These are phyloP conservation scores for Solanum microdontum DNA, from an alignment of 257 asterid species.

Conservation along the genomic window DNA sequence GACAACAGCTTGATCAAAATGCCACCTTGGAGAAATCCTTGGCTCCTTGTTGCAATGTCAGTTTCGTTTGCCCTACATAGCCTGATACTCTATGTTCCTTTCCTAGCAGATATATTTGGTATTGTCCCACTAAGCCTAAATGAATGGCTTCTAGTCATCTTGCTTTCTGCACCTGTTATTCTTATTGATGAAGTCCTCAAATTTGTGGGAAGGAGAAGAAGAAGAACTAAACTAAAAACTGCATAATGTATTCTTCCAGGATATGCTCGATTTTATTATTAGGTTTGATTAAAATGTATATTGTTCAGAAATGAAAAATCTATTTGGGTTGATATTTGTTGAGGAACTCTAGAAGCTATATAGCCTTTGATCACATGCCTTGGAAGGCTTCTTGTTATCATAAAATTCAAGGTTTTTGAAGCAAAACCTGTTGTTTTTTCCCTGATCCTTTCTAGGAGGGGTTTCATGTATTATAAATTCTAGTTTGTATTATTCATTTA, in stretches of 20 bases:
- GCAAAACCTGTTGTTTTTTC: not conserved
- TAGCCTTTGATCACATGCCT: not conserved
- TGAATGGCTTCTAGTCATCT: constrained; percentile 61
- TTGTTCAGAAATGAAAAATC: not conserved
- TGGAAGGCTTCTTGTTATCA: not conserved
- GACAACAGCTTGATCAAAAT: constrained; percentile 70
- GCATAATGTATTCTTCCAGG: constrained; percentile 4
- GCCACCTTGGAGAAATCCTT: constrained; percentile 93
- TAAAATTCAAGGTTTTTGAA: not conserved
- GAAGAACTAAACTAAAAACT: constrained; percentile 33
- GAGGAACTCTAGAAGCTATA: not conserved
- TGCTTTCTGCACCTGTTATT: constrained; percentile 61
- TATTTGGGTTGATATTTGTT: not conserved
- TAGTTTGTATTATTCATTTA: not conserved
- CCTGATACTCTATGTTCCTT: constrained; percentile 57
- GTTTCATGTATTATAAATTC: not conserved
- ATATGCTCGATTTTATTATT: not conserved
- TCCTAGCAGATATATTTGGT: constrained; percentile 57
- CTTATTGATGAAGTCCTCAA: constrained; percentile 65
- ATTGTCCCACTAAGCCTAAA: constrained; percentile 50
- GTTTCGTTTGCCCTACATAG: constrained; percentile 57
- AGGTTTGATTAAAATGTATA: not conserved
- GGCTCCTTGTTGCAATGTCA: constrained; percentile 77
- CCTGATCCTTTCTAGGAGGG: not conserved
- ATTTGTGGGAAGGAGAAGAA: constrained; percentile 50